phyloP scores from a whole-genome alignment of 2,329 filamentous ascomycete species.

The Blastomyces parvus region DNA sequence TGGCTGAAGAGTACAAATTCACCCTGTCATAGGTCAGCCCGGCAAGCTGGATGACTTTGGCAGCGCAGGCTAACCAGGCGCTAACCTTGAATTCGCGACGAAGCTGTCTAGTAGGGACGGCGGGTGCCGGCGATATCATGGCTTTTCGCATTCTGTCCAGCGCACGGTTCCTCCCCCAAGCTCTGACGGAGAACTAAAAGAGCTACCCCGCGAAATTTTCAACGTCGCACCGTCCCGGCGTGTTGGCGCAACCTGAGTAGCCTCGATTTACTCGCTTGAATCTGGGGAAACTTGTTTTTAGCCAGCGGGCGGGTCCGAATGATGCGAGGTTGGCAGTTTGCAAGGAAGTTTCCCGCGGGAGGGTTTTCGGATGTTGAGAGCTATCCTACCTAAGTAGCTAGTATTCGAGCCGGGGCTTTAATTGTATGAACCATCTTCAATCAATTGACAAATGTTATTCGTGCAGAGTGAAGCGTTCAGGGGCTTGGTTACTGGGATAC shows the following conservation, averaged over 20 bases:
- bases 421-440: neutral
- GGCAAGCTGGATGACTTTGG: neutral
- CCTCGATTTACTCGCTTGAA: neutral
- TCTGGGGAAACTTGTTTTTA: neutral
- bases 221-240: neutral
- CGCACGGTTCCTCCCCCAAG: neutral
- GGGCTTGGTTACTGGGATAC: too few species aligned
- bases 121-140: neutral
- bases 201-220: neutral
- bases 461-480: too few species aligned
- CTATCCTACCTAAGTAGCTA: neutral
- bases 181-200: neutral
- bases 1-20: neutral
- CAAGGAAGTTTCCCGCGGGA: neutral
- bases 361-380: neutral
- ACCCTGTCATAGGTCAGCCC: neutral
- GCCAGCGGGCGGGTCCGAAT: neutral
- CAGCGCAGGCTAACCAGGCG: neutral
- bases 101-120: neutral
- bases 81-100: neutral
- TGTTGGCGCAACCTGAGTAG: neutral
- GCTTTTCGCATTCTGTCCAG: neutral
- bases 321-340: neutral
- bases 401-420: neutral
- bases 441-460: neutral